Conservation (phyloP, 495 filamentous ascomycete genomes). For the Glarea lozoyensis region DNA sequence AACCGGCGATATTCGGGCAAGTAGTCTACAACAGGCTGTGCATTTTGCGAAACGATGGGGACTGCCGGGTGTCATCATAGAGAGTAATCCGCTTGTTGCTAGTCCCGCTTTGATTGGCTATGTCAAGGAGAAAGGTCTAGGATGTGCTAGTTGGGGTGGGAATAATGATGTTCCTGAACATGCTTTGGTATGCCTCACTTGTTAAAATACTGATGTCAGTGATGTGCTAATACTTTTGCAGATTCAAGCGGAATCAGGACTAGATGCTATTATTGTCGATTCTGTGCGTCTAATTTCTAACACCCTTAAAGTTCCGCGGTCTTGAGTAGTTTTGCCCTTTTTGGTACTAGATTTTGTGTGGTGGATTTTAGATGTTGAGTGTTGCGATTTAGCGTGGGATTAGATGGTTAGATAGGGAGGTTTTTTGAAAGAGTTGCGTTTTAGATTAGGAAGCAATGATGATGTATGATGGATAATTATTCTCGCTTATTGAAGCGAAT, state of each 20-base stretch:
- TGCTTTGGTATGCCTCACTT: conserved; percentile 15
- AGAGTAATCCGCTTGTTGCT: conserved; percentile 26
- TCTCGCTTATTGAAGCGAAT: too few relatives aligned
- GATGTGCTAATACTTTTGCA: background rate
- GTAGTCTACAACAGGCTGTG: conserved; percentile 29
- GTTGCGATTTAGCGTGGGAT: too few relatives aligned
- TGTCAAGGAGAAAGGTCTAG: conserved; percentile 22
- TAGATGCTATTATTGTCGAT: conserved; percentile 1
- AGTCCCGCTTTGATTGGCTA: conserved; percentile 26
- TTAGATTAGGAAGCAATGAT: too few relatives aligned
- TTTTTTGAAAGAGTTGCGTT: too few relatives aligned
- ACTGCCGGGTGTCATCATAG: conserved; percentile 27
- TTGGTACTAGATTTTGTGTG: too few relatives aligned
- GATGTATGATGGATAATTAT: too few relatives aligned
- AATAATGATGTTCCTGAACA: conserved; percentile 26
- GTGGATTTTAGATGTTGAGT: too few relatives aligned
- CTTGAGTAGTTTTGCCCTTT: too few relatives aligned
- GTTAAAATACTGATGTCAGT: background rate
- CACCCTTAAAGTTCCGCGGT: too few relatives aligned
- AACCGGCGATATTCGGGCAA: conserved; percentile 24
- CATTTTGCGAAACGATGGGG: conserved; percentile 29
- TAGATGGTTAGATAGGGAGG: too few relatives aligned
- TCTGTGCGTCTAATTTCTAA: background rate
- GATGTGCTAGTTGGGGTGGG: conserved; percentile 25
- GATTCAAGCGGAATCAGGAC: background rate